These are phyloP conservation scores for grape (Vitis vinifera) DNA, from an alignment of 164 flowering plant species.

Conservation along the genomic window ASM3070453v1 NC_081812.1:22980001-22980500, in stretches of 20 bases:
- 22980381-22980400: conserved; percentile 92
- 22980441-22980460: conserved; percentile 60
- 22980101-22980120: too few species aligned
- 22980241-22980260: too few species aligned
- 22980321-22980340: conserved; percentile 48
- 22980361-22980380: conserved; percentile 82
- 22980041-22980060: neutral
- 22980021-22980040: too few species aligned
- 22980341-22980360: conserved; percentile 48
- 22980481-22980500: conserved; percentile 80
- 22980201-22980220: too few species aligned
- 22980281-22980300: conserved; percentile 86
- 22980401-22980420: conserved; percentile 88
- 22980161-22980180: too few species aligned
- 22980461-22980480: conserved; percentile 69
- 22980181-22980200: too few species aligned
- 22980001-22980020: too few species aligned
- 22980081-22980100: too few species aligned
- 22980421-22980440: conserved; percentile 82
- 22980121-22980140: too few species aligned
- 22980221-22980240: too few species aligned
- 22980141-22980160: too few species aligned
- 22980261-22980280: conserved; percentile 49
- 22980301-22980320: conserved; percentile 62
- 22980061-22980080: neutral